Percentiles rank a stretch among this genome's conserved stretches.
phyloP scores from a whole-genome alignment of 805 yeast genomes.

The Huiozyma naganishii region DNA sequence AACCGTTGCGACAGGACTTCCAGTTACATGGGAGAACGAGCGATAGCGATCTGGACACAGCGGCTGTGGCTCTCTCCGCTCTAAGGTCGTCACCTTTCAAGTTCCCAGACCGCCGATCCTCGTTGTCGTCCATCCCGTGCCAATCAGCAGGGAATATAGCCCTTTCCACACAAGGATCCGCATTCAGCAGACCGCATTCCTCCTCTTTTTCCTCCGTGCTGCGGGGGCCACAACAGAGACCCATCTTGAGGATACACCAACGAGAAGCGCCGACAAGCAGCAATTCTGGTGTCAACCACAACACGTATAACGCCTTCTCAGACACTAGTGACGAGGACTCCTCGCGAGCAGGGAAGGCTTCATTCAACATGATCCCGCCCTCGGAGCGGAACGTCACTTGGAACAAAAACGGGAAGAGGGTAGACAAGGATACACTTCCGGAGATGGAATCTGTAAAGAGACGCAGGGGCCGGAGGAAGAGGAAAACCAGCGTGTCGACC shows the following conservation, averaged over 20 bases:
- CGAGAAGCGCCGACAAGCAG: constrained; percentile 5
- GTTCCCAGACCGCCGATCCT: constrained; percentile 11
- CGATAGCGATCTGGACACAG: constrained; percentile 18
- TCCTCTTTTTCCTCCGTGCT: constrained; percentile 14
- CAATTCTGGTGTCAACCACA: too few species aligned
- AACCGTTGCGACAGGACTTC: constrained; percentile 4
- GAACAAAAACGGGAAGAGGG: constrained; percentile 27
- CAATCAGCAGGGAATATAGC: neutral
- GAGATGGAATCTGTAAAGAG: constrained; percentile 6
- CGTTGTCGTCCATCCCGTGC: constrained; percentile 2
- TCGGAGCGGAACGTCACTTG: constrained; percentile 19
- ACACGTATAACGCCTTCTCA: neutral
- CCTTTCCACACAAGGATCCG: neutral
- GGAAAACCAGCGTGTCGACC: neutral
- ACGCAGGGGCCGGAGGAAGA: neutral
- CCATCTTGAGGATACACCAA: constrained; percentile 20
- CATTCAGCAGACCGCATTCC: constrained; percentile 20
- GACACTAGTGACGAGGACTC: too few species aligned
- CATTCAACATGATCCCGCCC: neutral
- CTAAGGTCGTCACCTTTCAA: constrained; percentile 28
- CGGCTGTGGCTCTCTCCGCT: constrained; percentile 26
- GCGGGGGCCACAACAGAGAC: constrained; percentile 8
- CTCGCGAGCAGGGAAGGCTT: too few species aligned
- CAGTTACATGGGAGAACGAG: too few species aligned
- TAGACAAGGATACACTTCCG: constrained; percentile 13